Conservation (phyloP, 306 rosid genomes). For the Corylus americana region DNA sequence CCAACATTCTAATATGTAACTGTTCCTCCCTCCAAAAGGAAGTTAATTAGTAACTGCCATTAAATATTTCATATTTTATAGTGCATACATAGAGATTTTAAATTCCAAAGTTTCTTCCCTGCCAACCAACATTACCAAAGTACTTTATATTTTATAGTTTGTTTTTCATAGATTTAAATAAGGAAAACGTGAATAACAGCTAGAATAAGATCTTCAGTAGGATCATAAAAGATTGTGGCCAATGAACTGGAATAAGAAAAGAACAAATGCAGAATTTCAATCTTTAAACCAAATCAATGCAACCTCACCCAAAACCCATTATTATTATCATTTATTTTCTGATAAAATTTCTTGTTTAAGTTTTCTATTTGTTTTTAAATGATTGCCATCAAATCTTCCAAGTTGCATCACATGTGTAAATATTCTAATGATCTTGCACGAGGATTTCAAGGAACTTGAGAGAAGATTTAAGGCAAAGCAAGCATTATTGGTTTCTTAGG, state of each 20-base stretch:
- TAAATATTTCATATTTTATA: neutral
- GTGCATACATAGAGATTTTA: neutral
- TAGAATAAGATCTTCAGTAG: neutral
- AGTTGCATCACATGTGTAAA: constrained; percentile 17
- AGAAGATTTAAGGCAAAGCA: neutral
- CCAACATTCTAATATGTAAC: constrained; percentile 24
- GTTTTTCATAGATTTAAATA: neutral
- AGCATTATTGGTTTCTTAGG: neutral
- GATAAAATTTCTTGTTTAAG: neutral
- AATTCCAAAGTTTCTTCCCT: neutral
- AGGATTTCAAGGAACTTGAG: neutral
- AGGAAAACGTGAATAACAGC: neutral
- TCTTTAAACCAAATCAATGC: neutral
- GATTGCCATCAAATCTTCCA: constrained; percentile 16
- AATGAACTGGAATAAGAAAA: neutral
- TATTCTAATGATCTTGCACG: neutral
- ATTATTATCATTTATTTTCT: neutral
- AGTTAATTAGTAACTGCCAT: constrained; percentile 18
- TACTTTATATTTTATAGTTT: neutral
- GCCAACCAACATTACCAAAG: neutral
- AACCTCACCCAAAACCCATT: neutral
- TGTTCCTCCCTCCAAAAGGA: constrained; percentile 15
- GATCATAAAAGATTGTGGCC: constrained; percentile 1
- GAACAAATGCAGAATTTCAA: neutral
- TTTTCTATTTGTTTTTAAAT: neutral